Evolutionary conservation across 179 eudicot species (phyloP).

Genomic region (Amaranthus tricolor): DNA sequence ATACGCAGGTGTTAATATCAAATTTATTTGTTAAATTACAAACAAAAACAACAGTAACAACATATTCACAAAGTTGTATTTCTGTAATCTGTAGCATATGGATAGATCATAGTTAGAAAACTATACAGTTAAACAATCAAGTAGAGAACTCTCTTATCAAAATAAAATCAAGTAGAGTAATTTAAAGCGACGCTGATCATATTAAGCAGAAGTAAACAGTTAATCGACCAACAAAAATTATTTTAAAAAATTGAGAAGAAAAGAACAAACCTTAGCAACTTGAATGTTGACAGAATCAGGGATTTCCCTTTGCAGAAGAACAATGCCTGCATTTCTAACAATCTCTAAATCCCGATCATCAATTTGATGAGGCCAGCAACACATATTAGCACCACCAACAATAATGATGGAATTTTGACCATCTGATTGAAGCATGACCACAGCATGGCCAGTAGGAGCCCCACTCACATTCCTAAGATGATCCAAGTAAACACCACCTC

Average conservation of each 20-base stretch:
- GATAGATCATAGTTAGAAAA: too few relatives aligned
- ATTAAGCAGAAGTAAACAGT: too few relatives aligned
- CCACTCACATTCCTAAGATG: slow-evolving; percentile 46
- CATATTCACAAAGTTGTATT: too few relatives aligned
- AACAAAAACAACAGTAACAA: too few relatives aligned
- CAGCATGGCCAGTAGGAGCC: slow-evolving; percentile 92
- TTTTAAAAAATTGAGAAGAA: slow-evolving; percentile 5
- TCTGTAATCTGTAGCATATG: too few relatives aligned
- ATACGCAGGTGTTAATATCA: too few relatives aligned
- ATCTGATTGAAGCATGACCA: slow-evolving; percentile 79
- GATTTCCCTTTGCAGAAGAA: slow-evolving; percentile 92
- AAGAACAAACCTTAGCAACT: slow-evolving; percentile 69
- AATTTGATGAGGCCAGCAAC: slow-evolving; percentile 57
- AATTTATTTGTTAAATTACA: too few relatives aligned
- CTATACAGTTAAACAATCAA: too few relatives aligned
- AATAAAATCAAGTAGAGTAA: too few relatives aligned
- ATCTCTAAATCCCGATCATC: slow-evolving; percentile 49
- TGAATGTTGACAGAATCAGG: slow-evolving; percentile 85
- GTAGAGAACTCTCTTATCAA: too few relatives aligned
- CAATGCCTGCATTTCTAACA: slow-evolving; percentile 81
- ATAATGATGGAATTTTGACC: slow-evolving; percentile 92
- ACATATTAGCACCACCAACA: slow-evolving; percentile 89
- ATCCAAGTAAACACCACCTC: slow-evolving; percentile 67
- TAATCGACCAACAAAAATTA: too few relatives aligned
- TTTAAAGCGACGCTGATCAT: too few relatives aligned